Base-by-base conservation (phyloP, 805 yeast genomes). In the Sungouiella blattae region DNA sequence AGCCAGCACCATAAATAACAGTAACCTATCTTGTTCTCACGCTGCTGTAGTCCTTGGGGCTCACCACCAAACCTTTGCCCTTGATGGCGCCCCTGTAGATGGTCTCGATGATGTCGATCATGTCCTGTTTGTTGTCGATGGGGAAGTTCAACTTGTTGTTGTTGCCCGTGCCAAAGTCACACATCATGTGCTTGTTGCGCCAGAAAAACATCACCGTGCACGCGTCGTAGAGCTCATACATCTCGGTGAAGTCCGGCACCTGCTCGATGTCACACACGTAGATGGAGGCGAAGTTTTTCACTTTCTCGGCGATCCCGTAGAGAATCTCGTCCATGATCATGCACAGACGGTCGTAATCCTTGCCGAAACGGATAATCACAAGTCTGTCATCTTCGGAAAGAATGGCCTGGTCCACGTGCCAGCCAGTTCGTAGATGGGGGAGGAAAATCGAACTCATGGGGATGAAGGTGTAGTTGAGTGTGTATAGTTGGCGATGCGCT, bases 81-180 rank as follows among this genome's bases (percentile, higher is more conserved):
- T 88, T 88, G 18, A 77, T 66, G 1, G 98, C 98, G 0, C 96
- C 97, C 43, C 96, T 62, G 58, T 83, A 93, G 1, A 91, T 78
- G 0, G 89, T 82, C 53, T 93, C 98, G 8, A 93, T 64, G 20
- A 93, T 83, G 58, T 91, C 98, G 14, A 93, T 84, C 69, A 93
- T 61, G 48, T 88, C 97, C 57, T 91, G 96, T 41, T 83, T 80
- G 55, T 86, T 86, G 27, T 77, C 80, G 9, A 78, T 71, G 34
- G 57, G 51, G 60, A 91, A 91, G 53, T 87, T 88, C 66, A 93
- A 67, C 68, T 93, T 91, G 68, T 93, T 93, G 61, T 93, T 93
- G 56, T 93, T 88, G 21, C 98, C 98, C 0, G 98, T 93, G 2
- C 98, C 98, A 59, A 89, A 88, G 67, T 93, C 98, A 61, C 96